Evolutionary conservation across 306 rosid species (phyloP).

Genomic region (Senna tora): DNA sequence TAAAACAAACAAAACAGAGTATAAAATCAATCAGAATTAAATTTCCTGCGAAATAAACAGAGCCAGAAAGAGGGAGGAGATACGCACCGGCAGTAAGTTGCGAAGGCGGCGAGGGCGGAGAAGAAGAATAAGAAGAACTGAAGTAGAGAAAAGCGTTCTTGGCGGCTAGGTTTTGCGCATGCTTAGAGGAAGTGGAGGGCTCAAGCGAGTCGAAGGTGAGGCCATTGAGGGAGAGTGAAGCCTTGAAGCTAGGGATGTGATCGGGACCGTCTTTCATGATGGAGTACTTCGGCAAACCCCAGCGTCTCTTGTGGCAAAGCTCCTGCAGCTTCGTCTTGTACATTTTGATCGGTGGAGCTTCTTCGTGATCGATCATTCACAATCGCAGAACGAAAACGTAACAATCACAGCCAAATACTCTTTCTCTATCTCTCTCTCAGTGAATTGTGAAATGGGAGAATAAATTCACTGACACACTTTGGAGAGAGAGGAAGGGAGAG

Average conservation of each 20-base stretch:
- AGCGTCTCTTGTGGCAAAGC: constrained; percentile 58
- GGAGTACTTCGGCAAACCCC: constrained; percentile 57
- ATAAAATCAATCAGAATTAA: neutral
- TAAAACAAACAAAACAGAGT: neutral
- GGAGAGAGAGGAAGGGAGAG: neutral
- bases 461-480: neutral
- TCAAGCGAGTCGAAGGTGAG: constrained; percentile 40
- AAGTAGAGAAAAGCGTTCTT: constrained; percentile 55
- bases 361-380: neutral
- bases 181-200: constrained; percentile 51
- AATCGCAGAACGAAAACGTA: neutral
- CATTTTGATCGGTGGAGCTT: constrained; percentile 44
- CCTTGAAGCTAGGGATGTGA: constrained; percentile 59
- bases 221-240: constrained; percentile 57
- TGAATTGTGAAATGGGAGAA: too few species aligned
- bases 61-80: constrained; percentile 5
- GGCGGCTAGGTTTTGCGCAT: constrained; percentile 70
- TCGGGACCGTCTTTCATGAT: constrained; percentile 56
- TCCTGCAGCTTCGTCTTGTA: constrained; percentile 68
- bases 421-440: neutral
- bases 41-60: neutral
- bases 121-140: constrained; percentile 42
- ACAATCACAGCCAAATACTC: neutral
- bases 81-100: constrained; percentile 22
- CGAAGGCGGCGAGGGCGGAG: constrained; percentile 16